Conservation (phyloP, 129 eudicot species). For the Helianthus tuberosus region DNA sequence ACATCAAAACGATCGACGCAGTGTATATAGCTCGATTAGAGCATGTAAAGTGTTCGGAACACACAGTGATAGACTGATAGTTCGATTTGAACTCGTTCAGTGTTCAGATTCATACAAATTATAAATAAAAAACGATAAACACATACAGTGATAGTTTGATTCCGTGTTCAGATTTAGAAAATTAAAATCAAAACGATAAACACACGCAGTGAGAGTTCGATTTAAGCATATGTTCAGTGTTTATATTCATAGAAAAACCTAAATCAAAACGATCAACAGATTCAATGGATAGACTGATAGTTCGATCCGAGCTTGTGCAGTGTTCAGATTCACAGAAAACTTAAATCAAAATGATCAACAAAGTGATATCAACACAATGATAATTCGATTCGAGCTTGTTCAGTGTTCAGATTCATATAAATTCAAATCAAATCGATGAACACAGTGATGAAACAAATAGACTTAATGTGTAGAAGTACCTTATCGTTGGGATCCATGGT, state of each 20-base stretch:
- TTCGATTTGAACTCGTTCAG: not conserved
- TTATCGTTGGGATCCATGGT: conserved; percentile 51
- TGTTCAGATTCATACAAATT: not conserved
- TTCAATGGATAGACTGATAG: no score
- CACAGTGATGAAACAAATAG: not conserved
- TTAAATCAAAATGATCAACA: no score
- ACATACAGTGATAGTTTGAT: not conserved
- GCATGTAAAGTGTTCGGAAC: no score
- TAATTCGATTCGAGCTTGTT: not conserved
- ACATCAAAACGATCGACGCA: no score
- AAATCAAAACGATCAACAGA: no score
- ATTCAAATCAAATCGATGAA: not conserved
- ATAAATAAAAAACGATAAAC: not conserved
- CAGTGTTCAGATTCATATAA: not conserved
- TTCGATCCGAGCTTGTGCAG: no score
- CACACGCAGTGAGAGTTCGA: no score
- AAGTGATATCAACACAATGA: no score
- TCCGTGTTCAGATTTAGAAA: not conserved
- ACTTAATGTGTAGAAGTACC: conserved; percentile 21
- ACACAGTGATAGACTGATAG: not conserved
- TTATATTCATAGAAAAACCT: not conserved
- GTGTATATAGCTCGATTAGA: no score
- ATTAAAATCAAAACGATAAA: no score
- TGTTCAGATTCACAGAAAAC: not conserved
- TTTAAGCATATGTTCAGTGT: no score